Percentiles rank a stretch among this genome's conserved stretches.
These are phyloP conservation scores for Neurospora tetraspora DNA, from an alignment of 495 filamentous ascomycete species.

Conservation along the genomic window DNA sequence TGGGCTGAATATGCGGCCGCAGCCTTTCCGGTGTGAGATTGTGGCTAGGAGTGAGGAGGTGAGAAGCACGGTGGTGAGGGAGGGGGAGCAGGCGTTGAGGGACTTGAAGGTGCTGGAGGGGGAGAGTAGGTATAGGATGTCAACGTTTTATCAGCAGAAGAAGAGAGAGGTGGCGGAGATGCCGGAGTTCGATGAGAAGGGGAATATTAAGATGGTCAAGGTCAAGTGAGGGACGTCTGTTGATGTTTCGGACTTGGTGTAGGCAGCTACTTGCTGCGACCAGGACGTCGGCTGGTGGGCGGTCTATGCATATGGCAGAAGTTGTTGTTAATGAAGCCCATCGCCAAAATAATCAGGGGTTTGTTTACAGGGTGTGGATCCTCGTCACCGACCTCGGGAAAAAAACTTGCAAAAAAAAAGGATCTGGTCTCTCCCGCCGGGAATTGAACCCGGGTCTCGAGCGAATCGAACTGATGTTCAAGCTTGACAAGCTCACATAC, in stretches of 20 bases:
- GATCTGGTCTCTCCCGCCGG: neutral
- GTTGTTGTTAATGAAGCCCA: neutral
- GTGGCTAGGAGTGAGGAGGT: constrained; percentile 40
- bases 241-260: neutral
- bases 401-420: neutral
- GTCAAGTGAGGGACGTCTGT: constrained; percentile 3
- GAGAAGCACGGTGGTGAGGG: constrained; percentile 39
- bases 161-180: constrained; percentile 20
- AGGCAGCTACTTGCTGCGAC: neutral
- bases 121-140: constrained; percentile 49
- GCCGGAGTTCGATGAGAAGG: constrained; percentile 21
- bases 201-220: constrained; percentile 19
- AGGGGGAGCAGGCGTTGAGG: constrained; percentile 42
- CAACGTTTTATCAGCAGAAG: constrained; percentile 36
- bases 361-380: neutral
- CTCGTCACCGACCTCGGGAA: neutral
- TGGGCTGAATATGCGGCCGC: constrained; percentile 46
- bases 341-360: neutral
- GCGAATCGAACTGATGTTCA: neutral
- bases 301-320: neutral
- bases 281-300: neutral
- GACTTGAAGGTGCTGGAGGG: constrained; percentile 47
- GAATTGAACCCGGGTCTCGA: no score
- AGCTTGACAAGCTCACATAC: neutral
- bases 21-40: constrained; percentile 43